Base-by-base conservation (phyloP, 495 filamentous ascomycete genomes). In the Talaromyces adpressus region DNA sequence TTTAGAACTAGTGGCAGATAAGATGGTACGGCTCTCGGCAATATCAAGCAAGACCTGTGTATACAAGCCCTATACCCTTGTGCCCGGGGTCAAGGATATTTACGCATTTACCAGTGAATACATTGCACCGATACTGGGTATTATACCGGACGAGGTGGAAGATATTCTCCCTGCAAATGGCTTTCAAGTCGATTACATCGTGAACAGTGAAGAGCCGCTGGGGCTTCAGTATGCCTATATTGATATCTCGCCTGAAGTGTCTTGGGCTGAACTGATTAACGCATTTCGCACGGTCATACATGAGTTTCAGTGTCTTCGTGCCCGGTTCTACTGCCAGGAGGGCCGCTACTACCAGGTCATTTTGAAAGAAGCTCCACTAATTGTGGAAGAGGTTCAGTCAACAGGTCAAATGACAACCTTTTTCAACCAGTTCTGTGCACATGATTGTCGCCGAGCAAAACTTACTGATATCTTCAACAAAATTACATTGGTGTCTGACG, bases 241-340 rank as follows among this genome's bases (percentile, higher is more conserved):
- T 7, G 54, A 58, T 32, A 58, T 58, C 27, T 23, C 20, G 8
- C 25, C 22, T 69, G 79, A 3, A 64, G 70, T 6, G 65, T 68
- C 6, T 67, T 84, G 12, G 74, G 81, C 59, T 23, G 66, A 72
- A 22, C 69, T 69, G 0, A 85, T 87, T 70, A 81, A 80, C 57
- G 81, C 85, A 0, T 89, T 85, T 82, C 75, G 81, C 18, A 64
- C 66, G 16, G 75, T 81, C 0, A 76, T 82, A 4, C 64, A 74
- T 1, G 73, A 75, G 11, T 70, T 78, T 9, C 80, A 82, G 1
- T 82, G 85, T 39, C 72, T 61, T 22, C 9, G 59, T n/a, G 20
- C 59, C 5, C 36, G 34, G 9, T 61, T 61, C 27, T 14, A 45
- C 18, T 23, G 45, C 34, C 22, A 45, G 4, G 27, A 61, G 4